phyloP scores from a whole-genome alignment of 257 asterid species.

The Fraxinus quadrangulata region DNA sequence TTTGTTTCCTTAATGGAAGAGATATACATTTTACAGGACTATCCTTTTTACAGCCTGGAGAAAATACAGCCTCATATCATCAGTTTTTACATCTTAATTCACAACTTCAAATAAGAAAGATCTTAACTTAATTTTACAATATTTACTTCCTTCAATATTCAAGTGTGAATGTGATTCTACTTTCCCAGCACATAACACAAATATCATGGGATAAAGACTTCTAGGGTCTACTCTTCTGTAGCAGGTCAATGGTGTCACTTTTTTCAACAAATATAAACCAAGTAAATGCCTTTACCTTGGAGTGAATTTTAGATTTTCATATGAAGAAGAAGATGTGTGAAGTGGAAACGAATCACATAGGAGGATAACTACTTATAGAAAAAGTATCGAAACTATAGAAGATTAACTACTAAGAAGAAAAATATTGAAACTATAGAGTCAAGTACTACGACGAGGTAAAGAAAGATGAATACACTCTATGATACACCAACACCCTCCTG shows the following conservation, averaged over 20 bases:
- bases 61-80: not conserved
- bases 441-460: not conserved
- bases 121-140: not conserved
- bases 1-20: not conserved
- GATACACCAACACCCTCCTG: too few species aligned
- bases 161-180: not conserved
- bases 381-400: not conserved
- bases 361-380: not conserved
- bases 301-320: not conserved
- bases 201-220: not conserved
- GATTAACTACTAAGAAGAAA: not conserved
- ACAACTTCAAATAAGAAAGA: not conserved
- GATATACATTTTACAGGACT: not conserved
- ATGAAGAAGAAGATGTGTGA: not conserved
- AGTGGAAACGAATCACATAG: not conserved
- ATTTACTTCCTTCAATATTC: not conserved
- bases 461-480: not conserved
- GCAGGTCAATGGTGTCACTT: not conserved
- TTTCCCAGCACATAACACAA: not conserved
- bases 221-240: not conserved
- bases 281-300: not conserved
- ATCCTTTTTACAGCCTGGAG: too few species aligned
- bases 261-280: not conserved
- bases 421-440: not conserved
- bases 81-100: not conserved